Evolutionary conservation across 1,139 yeast genomes (phyloP).

Genomic region (Pichia sp.): DNA sequence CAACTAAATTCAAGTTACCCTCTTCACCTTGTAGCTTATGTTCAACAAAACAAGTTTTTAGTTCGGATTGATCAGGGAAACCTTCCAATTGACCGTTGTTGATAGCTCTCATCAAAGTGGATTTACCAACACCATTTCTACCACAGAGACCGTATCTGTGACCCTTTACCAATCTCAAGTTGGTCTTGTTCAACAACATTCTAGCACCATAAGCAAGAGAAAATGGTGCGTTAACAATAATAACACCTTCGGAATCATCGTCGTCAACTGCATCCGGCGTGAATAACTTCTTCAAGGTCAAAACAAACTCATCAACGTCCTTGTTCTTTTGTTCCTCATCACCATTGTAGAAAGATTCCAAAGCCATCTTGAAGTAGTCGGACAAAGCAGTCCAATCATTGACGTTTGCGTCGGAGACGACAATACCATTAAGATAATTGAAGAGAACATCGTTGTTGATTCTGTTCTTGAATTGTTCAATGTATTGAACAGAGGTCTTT

Average conservation of each 20-base stretch:
- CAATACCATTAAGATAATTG: slow-evolving; percentile 47
- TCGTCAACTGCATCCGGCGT: slow-evolving; percentile 52
- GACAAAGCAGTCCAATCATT: slow-evolving; percentile 80
- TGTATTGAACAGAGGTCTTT: slow-evolving; percentile 46
- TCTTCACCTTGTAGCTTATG: slow-evolving; percentile 95
- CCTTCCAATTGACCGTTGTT: slow-evolving; percentile 98
- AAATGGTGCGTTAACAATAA: slow-evolving; percentile 89
- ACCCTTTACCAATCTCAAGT: slow-evolving; percentile 79
- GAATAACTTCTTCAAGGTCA: slow-evolving; percentile 57
- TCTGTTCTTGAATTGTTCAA: slow-evolving; percentile 32
- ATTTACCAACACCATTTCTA: slow-evolving; percentile 98
- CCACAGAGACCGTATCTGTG: slow-evolving; percentile 98
- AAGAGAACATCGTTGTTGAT: slow-evolving; percentile 33
- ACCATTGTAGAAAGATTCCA: slow-evolving; percentile 29
- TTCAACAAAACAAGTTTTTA: slow-evolving; percentile 94
- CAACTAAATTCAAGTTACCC: slow-evolving; percentile 81
- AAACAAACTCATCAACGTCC: slow-evolving; percentile 38
- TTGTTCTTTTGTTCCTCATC: slow-evolving; percentile 31
- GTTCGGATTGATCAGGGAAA: slow-evolving; percentile 82
- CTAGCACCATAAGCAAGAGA: slow-evolving; percentile 97
- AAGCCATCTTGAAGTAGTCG: slow-evolving; percentile 46
- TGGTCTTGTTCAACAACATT: slow-evolving; percentile 92
- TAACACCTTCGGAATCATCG: slow-evolving; percentile 66
- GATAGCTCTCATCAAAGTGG: slow-evolving; percentile 94
- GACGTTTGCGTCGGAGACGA: slow-evolving; percentile 74